A percentile compares a stretch with the other conserved stretches of the same genome.
phyloP scores from a whole-genome alignment of 805 yeast species.

The Starmerella davenportii region DNA sequence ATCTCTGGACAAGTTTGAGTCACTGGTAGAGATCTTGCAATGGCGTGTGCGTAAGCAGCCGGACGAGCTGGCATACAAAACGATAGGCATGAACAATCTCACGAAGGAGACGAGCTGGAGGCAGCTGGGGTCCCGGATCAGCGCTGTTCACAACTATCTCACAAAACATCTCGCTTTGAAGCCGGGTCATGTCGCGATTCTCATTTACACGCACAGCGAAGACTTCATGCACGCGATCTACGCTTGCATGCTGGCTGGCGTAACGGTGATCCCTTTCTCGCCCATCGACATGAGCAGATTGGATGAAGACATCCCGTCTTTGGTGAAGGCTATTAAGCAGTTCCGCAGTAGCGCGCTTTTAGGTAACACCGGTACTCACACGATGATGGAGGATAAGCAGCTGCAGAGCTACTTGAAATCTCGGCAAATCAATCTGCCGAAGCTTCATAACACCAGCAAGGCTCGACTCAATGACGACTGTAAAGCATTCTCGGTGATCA shows the following conservation, averaged over 20 bases:
- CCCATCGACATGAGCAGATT: constrained; percentile 51
- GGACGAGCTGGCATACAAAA: constrained; percentile 57
- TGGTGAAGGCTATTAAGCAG: constrained; percentile 47
- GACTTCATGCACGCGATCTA: constrained; percentile 67
- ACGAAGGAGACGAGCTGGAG: constrained; percentile 50
- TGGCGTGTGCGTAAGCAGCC: constrained; percentile 59
- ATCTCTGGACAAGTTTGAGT: constrained; percentile 53
- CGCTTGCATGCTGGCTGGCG: constrained; percentile 73
- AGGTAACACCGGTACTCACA: constrained; percentile 61
- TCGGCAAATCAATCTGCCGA: constrained; percentile 27
- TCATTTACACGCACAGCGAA: constrained; percentile 75
- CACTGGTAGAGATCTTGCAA: constrained; percentile 56
- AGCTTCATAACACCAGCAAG: constrained; percentile 50
- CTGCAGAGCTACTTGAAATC: constrained; percentile 42
- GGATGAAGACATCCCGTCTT: constrained; percentile 55
- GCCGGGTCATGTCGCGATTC: constrained; percentile 55
- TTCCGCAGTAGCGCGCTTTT: constrained; percentile 55
- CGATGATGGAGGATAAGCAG: constrained; percentile 47
- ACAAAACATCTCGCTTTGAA: constrained; percentile 44
- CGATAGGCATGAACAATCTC: constrained; percentile 29
- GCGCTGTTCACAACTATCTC: constrained; percentile 55
- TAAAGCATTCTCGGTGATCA: constrained; percentile 15
- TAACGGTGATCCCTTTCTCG: constrained; percentile 57
- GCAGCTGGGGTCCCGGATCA: constrained; percentile 57
- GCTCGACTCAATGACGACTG: constrained; percentile 25